Conservation (phyloP, 1,284 basidiomycete genomes). For the Vanrija sp. region DNA sequence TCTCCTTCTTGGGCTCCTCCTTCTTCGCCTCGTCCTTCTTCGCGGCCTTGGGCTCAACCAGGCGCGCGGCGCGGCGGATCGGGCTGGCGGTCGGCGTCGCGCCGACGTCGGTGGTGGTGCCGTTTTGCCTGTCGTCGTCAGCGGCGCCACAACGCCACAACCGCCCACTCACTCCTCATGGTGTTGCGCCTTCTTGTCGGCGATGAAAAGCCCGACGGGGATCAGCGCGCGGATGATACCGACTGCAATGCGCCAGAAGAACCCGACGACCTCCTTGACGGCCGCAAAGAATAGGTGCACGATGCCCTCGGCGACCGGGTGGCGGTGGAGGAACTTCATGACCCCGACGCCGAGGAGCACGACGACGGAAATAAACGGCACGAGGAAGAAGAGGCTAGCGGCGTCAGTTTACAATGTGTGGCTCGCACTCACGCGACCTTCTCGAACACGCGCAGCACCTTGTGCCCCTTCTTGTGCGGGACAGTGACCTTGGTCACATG, state of each 20-base stretch:
- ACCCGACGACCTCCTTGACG: slow-evolving; percentile 15
- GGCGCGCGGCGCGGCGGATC: background rate
- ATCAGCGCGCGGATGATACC: background rate
- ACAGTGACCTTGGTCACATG: slow-evolving; percentile 34
- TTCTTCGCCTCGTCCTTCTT: no score
- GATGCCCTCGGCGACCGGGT: slow-evolving; percentile 25
- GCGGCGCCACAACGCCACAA: no score
- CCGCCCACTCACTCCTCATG: background rate
- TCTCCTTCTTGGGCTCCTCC: background rate
- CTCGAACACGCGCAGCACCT: slow-evolving; percentile 4
- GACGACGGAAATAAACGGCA: slow-evolving; percentile 5
- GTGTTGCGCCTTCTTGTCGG: background rate
- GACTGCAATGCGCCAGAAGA: background rate
- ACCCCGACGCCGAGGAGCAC: slow-evolving; percentile 18
- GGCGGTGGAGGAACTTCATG: slow-evolving; percentile 27
- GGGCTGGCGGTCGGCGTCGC: background rate
- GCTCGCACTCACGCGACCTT: slow-evolving; percentile 21
- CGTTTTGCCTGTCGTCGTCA: background rate
- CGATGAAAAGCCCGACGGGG: background rate
- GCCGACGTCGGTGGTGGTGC: background rate
- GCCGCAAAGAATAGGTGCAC: slow-evolving; percentile 20
- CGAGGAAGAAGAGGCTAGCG: slow-evolving; percentile 2
- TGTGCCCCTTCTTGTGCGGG: slow-evolving; percentile 2
- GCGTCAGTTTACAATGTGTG: background rate
- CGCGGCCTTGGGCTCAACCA: background rate